Conservation (phyloP, 208 protist genomes). For the Leptomonas seymouri region DNA sequence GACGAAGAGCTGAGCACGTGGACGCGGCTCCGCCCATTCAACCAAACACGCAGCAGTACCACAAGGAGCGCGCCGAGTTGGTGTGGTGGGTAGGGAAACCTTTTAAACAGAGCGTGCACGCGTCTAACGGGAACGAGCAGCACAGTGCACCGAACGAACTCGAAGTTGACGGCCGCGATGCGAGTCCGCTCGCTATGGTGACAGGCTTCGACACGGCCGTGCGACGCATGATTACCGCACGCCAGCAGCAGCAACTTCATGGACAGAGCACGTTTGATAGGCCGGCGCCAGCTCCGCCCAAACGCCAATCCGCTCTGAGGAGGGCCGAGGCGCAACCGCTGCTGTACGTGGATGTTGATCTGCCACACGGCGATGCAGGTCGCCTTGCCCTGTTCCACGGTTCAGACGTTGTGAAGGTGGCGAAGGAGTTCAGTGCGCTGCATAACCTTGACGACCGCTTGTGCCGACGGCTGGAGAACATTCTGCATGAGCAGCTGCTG, state of each 20-base stretch:
- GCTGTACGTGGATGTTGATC: constrained; percentile 31
- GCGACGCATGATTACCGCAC: constrained; percentile 51
- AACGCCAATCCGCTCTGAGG: constrained; percentile 1
- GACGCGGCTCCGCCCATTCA: constrained; percentile 4
- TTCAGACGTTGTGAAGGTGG: constrained; percentile 13
- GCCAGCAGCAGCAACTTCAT: constrained; percentile 22
- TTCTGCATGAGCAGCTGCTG: constrained; percentile 20
- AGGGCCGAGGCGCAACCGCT: constrained; percentile 8
- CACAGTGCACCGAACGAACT: not conserved
- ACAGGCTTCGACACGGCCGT: constrained; percentile 54
- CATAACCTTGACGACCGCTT: constrained; percentile 20
- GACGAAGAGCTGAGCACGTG: not conserved
- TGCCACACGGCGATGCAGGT: constrained; percentile 14
- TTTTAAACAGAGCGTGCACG: constrained; percentile 4
- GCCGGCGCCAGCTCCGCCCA: constrained; percentile 1
- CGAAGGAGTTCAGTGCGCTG: constrained; percentile 13
- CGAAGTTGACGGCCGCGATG: not conserved
- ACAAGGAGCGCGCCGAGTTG: constrained; percentile 26
- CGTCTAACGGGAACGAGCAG: not conserved
- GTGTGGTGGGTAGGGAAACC: constrained; percentile 25
- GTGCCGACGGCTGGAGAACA: constrained; percentile 19
- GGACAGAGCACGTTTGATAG: not conserved
- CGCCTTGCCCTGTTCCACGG: constrained; percentile 26
- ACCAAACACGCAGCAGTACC: constrained; percentile 21
- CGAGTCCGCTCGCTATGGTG: constrained; percentile 13